phyloP scores from a whole-genome alignment of 2,329 filamentous ascomycete species.

The Diaporthe vaccinii region DNA sequence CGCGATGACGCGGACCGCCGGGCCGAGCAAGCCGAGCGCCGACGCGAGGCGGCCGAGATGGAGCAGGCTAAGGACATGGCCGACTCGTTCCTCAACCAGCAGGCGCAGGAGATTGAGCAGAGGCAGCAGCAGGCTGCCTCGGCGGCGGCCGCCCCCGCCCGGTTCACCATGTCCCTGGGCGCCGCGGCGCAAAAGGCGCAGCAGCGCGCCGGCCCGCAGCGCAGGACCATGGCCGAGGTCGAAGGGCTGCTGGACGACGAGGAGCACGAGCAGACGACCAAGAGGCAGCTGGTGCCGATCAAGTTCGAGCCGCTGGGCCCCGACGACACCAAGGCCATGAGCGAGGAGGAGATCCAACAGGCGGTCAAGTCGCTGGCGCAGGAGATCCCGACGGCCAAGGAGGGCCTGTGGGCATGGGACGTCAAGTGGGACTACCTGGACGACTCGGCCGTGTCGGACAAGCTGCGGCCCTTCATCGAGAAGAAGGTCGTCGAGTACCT shows the following conservation, averaged over 20 bases:
- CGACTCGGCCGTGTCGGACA: conserved; percentile 82
- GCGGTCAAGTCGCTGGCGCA: conserved; percentile 85
- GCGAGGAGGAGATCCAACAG: conserved; percentile 88
- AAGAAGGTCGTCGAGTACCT: conserved; percentile 98
- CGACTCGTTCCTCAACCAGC: conserved; percentile 89
- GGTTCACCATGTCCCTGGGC: conserved; percentile 93
- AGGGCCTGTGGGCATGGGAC: conserved; percentile 91
- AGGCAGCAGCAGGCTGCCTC: conserved; percentile 53
- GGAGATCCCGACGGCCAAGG: conserved; percentile 90
- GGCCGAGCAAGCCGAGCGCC: conserved; percentile 81
- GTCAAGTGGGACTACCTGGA: conserved; percentile 95
- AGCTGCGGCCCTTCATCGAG: conserved; percentile 94
- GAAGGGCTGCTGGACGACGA: conserved; percentile 96
- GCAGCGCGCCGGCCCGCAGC: conserved; percentile 67
- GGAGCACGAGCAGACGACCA: conserved; percentile 80
- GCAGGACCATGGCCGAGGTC: conserved; percentile 91
- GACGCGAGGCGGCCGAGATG: conserved; percentile 76
- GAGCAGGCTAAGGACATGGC: conserved; percentile 88
- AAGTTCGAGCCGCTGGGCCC: conserved; percentile 76
- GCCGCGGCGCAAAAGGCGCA: conserved; percentile 83
- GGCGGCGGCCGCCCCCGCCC: conserved; percentile 71
- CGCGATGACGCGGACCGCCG: conserved; percentile 87
- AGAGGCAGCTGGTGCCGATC: conserved; percentile 84
- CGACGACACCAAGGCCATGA: conserved; percentile 75
- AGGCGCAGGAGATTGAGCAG: conserved; percentile 81